A percentile compares a stretch with the other conserved stretches of the same genome.
These are phyloP conservation scores for Aspergillus cristatus DNA, from an alignment of 495 filamentous ascomycete genomes.

Conservation along the genomic window DNA sequence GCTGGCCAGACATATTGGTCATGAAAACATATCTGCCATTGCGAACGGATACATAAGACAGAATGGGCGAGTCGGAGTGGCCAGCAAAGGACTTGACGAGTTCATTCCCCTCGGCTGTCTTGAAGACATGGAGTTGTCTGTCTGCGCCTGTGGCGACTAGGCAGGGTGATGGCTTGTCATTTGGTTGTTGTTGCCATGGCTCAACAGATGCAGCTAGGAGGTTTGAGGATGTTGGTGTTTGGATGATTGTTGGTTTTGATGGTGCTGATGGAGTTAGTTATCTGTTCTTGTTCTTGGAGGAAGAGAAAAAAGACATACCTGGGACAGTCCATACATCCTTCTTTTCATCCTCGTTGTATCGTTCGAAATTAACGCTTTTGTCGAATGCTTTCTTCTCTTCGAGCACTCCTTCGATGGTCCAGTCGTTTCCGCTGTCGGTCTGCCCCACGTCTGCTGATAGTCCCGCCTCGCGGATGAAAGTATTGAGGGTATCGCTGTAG, in stretches of 20 bases:
- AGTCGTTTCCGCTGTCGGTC: conserved; percentile 26
- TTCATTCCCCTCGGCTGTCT: conserved; percentile 17
- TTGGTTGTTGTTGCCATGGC: conserved; percentile 18
- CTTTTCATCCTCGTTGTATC: conserved; percentile 27
- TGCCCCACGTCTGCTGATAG: conserved; percentile 37
- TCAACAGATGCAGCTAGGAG: conserved; percentile 44
- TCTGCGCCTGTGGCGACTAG: conserved; percentile 46
- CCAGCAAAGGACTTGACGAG: conserved; percentile 20
- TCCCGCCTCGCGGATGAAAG: conserved; percentile 54
- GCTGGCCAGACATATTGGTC: conserved; percentile 56
- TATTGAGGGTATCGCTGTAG: conserved; percentile 49
- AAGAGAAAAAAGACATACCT: conserved; percentile 29
- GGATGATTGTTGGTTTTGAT: conserved; percentile 29
- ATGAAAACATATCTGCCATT: conserved; percentile 32
- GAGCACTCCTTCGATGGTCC: conserved; percentile 56
- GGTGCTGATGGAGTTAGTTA: conserved; percentile 33
- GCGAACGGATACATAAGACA: conserved; percentile 35
- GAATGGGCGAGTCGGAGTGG: conserved; percentile 52
- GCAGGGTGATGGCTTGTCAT: conserved; percentile 6
- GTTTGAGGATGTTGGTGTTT: conserved; percentile 42
- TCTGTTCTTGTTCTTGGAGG: not conserved
- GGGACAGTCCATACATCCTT: conserved; percentile 39
- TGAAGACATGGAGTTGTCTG: conserved; percentile 39
- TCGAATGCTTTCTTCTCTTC: conserved; percentile 60
- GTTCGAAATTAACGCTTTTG: conserved; percentile 47